Evolutionary conservation across 331 rosid genomes (phyloP), one percentile per base, ranked within the genome.

Genomic region (Malus hybrid): DNA sequence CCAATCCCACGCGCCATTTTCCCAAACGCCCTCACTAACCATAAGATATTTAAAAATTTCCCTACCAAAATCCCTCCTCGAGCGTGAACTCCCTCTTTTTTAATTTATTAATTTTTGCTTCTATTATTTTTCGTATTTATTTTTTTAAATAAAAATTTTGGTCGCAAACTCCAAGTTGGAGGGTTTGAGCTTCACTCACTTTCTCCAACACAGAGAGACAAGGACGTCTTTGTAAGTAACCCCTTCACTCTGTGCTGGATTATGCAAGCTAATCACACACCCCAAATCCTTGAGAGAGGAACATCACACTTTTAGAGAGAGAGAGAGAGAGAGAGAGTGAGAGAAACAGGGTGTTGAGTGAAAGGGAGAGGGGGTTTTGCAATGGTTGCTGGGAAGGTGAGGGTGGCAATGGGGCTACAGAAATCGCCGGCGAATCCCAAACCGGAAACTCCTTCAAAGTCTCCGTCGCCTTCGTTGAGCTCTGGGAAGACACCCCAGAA

Each of bases 341-440:
- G 55, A 32, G 44, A 71, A 3, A 48, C 66, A 15, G 19, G 6
- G 29, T 6, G 32, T 24, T 19, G 20, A 22, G 64, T 15, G 39
- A 63, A 55, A 10, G 66, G 56, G 30, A 46, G 7, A 10, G 22
- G 10, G 69, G 77, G 20, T 48, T 63, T 62, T 20, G 50, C 78
- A 32, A 92, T 92, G 99, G 97, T 90, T 19, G 96, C 99, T 6
- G 97, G 97, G 39, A 94, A 94, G 78, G 91, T 95, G 22, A 87
- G 81, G 62, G 65, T 84, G 44, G 96, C 96, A 58, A 95, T 95
- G 96, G 99, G 99, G 30, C 70, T 95, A 32, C 89, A 84, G 60
- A 95, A 90, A 75, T 89, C 97, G 1, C 92, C 97, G 28, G 78
- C 93, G 0, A 79, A 77, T 30, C 28, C 82, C 5, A 81, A 81